Conservation (phyloP, 768 basidiomycete genomes). For the Mycena rosella region DNA sequence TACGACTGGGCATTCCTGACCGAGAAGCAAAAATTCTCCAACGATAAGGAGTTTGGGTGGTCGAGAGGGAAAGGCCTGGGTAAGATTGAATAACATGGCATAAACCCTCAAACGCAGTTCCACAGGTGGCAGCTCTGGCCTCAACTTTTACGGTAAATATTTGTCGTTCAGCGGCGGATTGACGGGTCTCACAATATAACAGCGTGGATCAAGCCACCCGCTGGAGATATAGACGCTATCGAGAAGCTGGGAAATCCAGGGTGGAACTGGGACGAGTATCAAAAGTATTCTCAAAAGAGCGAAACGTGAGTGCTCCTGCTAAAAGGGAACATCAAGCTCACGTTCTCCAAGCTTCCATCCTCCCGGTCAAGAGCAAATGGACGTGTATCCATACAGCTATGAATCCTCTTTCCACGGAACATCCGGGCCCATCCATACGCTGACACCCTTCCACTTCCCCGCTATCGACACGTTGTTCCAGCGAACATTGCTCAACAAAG, state of each 20-base stretch:
- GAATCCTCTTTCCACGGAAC: slow-evolving; percentile 41
- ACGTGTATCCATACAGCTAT: slow-evolving; percentile 45
- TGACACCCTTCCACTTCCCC: slow-evolving; percentile 42
- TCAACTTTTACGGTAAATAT: slow-evolving; percentile 54
- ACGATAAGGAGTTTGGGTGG: slow-evolving; percentile 44
- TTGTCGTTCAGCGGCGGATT: slow-evolving; percentile 17
- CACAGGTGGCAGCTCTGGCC: slow-evolving; percentile 57
- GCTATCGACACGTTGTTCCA: slow-evolving; percentile 43
- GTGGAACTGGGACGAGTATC: slow-evolving; percentile 66
- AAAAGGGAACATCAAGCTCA: background rate
- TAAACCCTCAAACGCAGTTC: background rate
- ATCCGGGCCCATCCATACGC: slow-evolving; percentile 45
- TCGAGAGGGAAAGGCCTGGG: slow-evolving; percentile 50
- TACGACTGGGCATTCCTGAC: slow-evolving; percentile 55
- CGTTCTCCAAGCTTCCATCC: slow-evolving; percentile 42
- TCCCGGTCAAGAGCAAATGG: slow-evolving; percentile 42
- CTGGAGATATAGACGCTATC: slow-evolving; percentile 47
- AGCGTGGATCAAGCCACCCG: slow-evolving; percentile 48
- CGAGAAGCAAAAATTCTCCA: slow-evolving; percentile 43
- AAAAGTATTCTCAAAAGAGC: slow-evolving; percentile 52
- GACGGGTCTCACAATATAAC: background rate
- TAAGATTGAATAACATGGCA: slow-evolving; percentile 28
- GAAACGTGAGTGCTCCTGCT: slow-evolving; percentile 48
- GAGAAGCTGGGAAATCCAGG: slow-evolving; percentile 66
- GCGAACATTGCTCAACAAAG: slow-evolving; percentile 43